Base-by-base conservation (phyloP, 345 rosid species). In the Draba incana region DNA sequence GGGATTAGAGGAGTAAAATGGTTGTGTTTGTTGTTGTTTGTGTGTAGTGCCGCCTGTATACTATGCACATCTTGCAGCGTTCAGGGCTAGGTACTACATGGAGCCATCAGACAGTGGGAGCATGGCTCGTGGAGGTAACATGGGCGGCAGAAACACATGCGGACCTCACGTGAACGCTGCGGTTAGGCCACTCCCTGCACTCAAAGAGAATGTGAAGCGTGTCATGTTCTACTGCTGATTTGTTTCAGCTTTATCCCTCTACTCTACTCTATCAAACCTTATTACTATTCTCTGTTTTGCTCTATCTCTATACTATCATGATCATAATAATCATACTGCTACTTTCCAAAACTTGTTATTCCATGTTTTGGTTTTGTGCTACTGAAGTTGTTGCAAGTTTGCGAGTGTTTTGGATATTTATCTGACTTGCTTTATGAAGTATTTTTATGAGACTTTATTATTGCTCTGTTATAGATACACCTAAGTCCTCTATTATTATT, bases 41-140 rank as follows among this genome's bases (percentile, higher is more conserved):
- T 51, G 38, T 75, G 71, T 84, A 94, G 99, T 94, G 41, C 99
- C 99, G 3, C 99, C 98, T 10, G 99, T 97, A 1, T 94, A 94
- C 51, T 91, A 94, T 69, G 99, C 99, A 1, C 99, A 94, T 81
- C 90, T 94, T 13, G 99, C 98, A 20, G 99, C 99, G 33, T 94
- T 94, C 62, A 82, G 97, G 67, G 99, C 99, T 43, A 88, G 98
- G 16, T 94, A 91, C 83, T 94, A 94, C 66, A 87, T 91, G 99
- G 99, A 94, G 57, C 98, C 98, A 2, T 92, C 98, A 5, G 99
- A 94, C 79, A 92, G 96, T 41, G 97, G 97, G 4, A 69, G 80
- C 46, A 78, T 74, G 46, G 80, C 68, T 44, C 89, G 91, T 0
- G 88, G 90, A 45, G 87, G 88, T 62, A 85, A 85, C 42, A 84